Percentiles rank a stretch among this genome's conserved stretches.
These are phyloP conservation scores for Warburgia ugandensis DNA, from an alignment of 164 flowering plant genomes.

Conservation along the genomic window DNA sequence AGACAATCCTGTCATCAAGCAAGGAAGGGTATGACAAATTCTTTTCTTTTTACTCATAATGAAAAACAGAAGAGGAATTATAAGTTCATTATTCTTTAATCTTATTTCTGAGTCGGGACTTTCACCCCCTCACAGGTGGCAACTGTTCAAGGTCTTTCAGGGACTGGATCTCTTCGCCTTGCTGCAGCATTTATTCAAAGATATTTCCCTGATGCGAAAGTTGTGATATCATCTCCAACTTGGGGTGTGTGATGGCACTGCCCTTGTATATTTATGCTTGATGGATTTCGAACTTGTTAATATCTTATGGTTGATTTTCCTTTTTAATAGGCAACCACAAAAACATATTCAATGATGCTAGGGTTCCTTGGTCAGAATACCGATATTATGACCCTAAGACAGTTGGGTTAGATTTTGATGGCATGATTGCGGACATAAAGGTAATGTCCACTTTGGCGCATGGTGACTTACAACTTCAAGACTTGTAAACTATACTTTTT, in stretches of 20 bases:
- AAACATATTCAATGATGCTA: conserved; percentile 94
- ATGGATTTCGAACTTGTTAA: no score
- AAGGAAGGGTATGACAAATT: conserved; percentile 65
- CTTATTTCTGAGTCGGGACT: no score
- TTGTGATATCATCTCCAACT: conserved; percentile 89
- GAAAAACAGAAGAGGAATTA: no score
- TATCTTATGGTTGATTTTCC: conserved; percentile 8
- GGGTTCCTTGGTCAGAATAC: conserved; percentile 98
- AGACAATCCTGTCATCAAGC: conserved; percentile 56
- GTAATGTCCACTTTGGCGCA: conserved; percentile 26
- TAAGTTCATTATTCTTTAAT: no score
- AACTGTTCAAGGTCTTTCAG: conserved; percentile 97
- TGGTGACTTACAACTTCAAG: no score
- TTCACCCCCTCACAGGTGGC: conserved; percentile 51
- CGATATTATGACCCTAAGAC: conserved; percentile 92
- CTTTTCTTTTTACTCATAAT: not conserved
- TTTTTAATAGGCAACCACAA: conserved; percentile 82
- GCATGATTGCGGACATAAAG: conserved; percentile 94
- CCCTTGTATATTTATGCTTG: conserved; percentile 7
- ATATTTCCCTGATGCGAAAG: conserved; percentile 87
- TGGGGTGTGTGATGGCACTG: conserved; percentile 62
- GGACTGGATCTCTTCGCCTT: conserved; percentile 96
- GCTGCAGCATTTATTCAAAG: conserved; percentile 91
- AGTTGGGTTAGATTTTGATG: conserved; percentile 94
- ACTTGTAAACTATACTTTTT: not conserved